Evolutionary conservation across 148 eudicot species (phyloP), one percentile per base, ranked within the genome.

Genomic region (Spergularia marina): DNA sequence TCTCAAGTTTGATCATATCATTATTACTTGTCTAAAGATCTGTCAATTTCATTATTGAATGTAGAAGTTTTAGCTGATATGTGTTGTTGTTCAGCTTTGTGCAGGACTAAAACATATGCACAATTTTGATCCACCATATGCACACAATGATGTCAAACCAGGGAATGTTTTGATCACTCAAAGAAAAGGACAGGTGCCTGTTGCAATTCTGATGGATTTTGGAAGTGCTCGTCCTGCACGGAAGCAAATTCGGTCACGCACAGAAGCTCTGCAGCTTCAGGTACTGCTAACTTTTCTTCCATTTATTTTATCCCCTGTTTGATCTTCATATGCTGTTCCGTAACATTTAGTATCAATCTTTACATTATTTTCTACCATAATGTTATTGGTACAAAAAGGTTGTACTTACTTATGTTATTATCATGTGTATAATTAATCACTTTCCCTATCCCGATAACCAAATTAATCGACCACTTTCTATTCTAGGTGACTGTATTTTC

Each of bases 21-120:
- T 8, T 65, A 65, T 0, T 65, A 20, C 52, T 65, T 65, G 21
- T 11, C 51, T 39, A 40, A 65, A 39, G 12, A 72, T 72, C 44
- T 17, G 65, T 23, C 65, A 70, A 13, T 25, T 10, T 20, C 65
- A 65, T 65, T 14, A 15, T 3, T 65, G 21, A 17, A 65, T 39
- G 34, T 18, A 44, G 34, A 68, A 47, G 15, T 39, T 60, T 55
- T 20, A 39, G 70, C 60, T 65, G 55, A 75, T 9, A 21, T 68
- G 44, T 18, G 41, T 68, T 60, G 30, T 77, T 30, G 20, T 21
- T 75, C 88, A 95, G 98, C 98, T 95, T 79, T 95, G 98, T 84
- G 94, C 90, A 84, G 98, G 97, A 78, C 83, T 95, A 70, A 83
- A 89, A 83, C 97, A 95, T 81, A 95, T 95, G 98, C 98, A 95